Evolutionary conservation across 179 eudicot species (phyloP).

Genomic region (Drosera spatulata): DNA sequence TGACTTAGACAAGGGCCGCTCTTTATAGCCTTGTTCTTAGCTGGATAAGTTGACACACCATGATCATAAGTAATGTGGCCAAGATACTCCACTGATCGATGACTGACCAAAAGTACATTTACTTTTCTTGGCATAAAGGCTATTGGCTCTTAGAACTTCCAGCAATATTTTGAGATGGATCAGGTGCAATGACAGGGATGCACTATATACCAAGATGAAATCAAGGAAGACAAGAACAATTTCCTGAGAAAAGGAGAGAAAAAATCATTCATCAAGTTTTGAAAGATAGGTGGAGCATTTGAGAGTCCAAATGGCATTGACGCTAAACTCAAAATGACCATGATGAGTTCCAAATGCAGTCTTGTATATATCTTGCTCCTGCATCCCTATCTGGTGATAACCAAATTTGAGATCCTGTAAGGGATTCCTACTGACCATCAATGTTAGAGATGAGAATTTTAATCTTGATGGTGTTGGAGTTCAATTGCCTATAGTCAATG

Average conservation of each 20-base stretch:
- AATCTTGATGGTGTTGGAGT: neutral
- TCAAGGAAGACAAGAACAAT: neutral
- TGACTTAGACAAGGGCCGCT: no score
- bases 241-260: neutral
- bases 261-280: slow-evolving; percentile 1
- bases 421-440: slow-evolving; percentile 6
- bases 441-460: slow-evolving; percentile 3
- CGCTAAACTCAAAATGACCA: slow-evolving; percentile 1
- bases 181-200: neutral
- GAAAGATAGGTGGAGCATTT: slow-evolving; percentile 3
- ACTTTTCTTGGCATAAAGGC: no score
- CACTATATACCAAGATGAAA: neutral
- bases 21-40: no score
- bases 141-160: neutral
- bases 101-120: no score
- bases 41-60: no score
- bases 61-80: no score
- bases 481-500: neutral
- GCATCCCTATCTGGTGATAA: slow-evolving; percentile 2
- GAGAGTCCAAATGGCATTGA: slow-evolving; percentile 1
- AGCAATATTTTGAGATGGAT: neutral
- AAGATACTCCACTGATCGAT: no score
- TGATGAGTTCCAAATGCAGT: neutral
- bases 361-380: neutral
- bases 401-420: neutral